phyloP scores from a whole-genome alignment of 306 rosid genomes.

The Sicyos baderoa region DNA sequence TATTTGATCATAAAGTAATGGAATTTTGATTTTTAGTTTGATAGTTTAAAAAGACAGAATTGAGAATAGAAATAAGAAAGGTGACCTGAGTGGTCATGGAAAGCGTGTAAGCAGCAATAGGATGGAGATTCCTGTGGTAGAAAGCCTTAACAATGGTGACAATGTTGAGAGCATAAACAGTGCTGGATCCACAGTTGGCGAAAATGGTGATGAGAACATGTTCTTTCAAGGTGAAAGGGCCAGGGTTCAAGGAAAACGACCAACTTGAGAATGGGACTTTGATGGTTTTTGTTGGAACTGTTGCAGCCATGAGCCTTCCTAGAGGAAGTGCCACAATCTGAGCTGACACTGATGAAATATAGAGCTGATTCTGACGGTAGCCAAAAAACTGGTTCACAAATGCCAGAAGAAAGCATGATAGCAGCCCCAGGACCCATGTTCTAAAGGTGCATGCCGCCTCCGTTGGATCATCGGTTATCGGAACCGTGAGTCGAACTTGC shows the following conservation, averaged over 20 bases:
- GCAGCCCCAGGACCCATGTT: slow-evolving; percentile 67
- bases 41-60: too few relatives aligned
- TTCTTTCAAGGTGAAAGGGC: slow-evolving; percentile 69
- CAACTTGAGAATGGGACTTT: slow-evolving; percentile 40
- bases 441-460: slow-evolving; percentile 60
- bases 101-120: slow-evolving; percentile 45
- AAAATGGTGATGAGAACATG: slow-evolving; percentile 77
- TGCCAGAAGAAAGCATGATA: slow-evolving; percentile 50
- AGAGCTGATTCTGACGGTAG: slow-evolving; percentile 52
- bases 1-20: not conserved
- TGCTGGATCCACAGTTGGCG: slow-evolving; percentile 57
- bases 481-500: slow-evolving; percentile 69
- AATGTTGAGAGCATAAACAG: slow-evolving; percentile 67
- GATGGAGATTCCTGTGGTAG: slow-evolving; percentile 47
- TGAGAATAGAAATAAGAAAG: too few relatives aligned
- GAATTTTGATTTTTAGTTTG: too few relatives aligned
- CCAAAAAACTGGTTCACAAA: slow-evolving; percentile 72
- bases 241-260: slow-evolving; percentile 66
- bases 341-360: slow-evolving; percentile 46
- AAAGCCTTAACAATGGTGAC: slow-evolving; percentile 77
- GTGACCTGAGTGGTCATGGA: slow-evolving; percentile 68
- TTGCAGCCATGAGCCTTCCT: slow-evolving; percentile 76
- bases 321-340: slow-evolving; percentile 66
- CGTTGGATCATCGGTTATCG: slow-evolving; percentile 52
- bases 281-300: slow-evolving; percentile 31